Evolutionary conservation across 2,329 filamentous ascomycete genomes (phyloP), one percentile per base, ranked within the genome.

Genomic region (Colletotrichum spinosum): DNA sequence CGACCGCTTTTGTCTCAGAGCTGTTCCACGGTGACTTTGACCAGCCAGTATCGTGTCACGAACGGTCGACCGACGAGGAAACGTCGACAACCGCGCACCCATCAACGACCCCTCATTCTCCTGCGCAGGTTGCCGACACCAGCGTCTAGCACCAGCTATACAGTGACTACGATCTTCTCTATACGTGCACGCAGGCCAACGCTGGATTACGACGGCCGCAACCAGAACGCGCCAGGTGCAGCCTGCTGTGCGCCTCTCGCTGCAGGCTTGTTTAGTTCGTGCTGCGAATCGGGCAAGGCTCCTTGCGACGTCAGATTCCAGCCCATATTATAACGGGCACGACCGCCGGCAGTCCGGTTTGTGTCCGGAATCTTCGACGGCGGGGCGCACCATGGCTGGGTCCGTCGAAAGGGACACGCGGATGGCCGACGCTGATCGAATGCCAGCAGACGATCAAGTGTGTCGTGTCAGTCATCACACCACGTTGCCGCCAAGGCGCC

Each of bases 401-500:
- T 48, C 58, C 52, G 51, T 44, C 44, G n/a, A 38, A 35, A 45
- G 42, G 46, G 58, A 50, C 50, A 46, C 25, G 56, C 62, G 37
- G 39, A 34, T 44, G 52, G 57, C 25, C 48, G 48, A 44, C 37
- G 62, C 57, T 37, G 58, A 65, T 55, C 35, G 37, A 61, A 53
- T 56, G 62, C 57, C 58, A 62, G 38, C 52, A 58, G 46, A 39
- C 41, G 12, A 55, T 44, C 55, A 46, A 63, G 25, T 25, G 25
- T 25, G 25, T 25, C 35, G 48, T 54, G 56, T 60, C 55, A 58
- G 49, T 42, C 25, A 59, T 17, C 35, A 41, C 56, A 60, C 56
- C 61, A 65, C 61, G 61, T 65, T 65, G 34, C 41, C 57, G 34
- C 45, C 56, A 55, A 52, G 44, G 46, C 11, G 6, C n/a, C 12